phyloP scores from a whole-genome alignment of 1,284 basidiomycete species.

The Grifola frondosa region DNA sequence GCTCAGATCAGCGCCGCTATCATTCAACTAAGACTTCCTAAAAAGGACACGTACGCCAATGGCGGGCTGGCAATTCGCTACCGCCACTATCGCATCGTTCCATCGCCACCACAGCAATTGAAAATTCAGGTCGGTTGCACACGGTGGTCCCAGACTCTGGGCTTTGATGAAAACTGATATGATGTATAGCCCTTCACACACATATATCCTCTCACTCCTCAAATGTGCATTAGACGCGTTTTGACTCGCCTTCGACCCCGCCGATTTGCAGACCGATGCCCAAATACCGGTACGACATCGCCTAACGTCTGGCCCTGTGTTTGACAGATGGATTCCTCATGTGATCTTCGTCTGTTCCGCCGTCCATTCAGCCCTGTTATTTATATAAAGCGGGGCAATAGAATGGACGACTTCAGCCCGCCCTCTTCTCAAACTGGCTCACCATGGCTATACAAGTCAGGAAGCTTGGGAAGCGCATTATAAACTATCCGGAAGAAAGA shows the following conservation, averaged over 20 bases:
- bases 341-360: background rate
- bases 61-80: constrained; percentile 16
- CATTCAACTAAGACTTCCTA: no score
- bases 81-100: background rate
- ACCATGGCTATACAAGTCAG: constrained; percentile 44
- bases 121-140: constrained; percentile 11
- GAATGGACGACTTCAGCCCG: background rate
- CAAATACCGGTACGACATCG: constrained; percentile 12
- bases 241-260: constrained; percentile 14
- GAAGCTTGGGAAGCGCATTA: constrained; percentile 51
- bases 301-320: constrained; percentile 5
- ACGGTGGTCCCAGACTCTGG: constrained; percentile 6
- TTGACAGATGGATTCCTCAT: constrained; percentile 9
- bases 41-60: constrained; percentile 11
- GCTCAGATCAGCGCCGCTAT: no score
- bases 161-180: no score
- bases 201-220: constrained; percentile 8
- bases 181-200: constrained; percentile 18
- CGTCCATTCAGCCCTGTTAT: background rate
- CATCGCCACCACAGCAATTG: constrained; percentile 12
- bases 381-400: no score
- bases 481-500: constrained; percentile 57
- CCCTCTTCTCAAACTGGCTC: background rate
- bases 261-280: no score
- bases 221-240: constrained; percentile 15